A percentile compares a stretch with the other conserved stretches of the same genome.
These are phyloP conservation scores for Colletotrichum sp. DNA, from an alignment of 2,329 filamentous ascomycete genomes.

Conservation along the genomic window DNA sequence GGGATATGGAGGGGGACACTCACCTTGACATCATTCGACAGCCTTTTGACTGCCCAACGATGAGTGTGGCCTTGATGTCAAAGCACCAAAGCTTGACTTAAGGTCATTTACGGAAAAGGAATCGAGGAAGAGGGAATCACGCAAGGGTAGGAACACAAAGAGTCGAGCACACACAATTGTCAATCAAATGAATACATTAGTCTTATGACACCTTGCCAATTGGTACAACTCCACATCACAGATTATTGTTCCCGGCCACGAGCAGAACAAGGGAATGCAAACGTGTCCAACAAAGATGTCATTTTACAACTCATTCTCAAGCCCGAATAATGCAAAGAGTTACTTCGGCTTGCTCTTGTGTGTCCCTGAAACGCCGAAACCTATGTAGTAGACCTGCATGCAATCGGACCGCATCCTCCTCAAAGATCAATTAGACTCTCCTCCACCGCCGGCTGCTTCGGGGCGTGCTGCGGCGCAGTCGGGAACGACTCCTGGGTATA, in stretches of 20 bases:
- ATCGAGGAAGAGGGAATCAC: neutral
- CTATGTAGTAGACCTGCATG: slow-evolving; percentile 1
- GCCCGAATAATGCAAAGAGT: slow-evolving; percentile 2
- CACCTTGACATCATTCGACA: neutral
- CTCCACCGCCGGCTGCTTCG: slow-evolving; percentile 64
- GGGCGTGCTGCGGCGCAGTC: slow-evolving; percentile 66
- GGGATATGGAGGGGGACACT: neutral
- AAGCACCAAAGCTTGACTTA: neutral
- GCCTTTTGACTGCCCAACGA: neutral
- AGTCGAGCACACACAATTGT: neutral
- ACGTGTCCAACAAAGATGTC: neutral
- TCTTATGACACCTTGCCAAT: neutral
- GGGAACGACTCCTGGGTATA: slow-evolving; percentile 69
- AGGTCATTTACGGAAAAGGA: neutral
- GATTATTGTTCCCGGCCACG: neutral
- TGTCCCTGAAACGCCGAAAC: slow-evolving; percentile 14
- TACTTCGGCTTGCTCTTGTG: neutral
- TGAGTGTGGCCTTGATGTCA: neutral
- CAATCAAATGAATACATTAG: neutral
- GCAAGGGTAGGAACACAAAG: neutral
- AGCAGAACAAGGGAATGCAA: neutral
- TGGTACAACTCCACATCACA: neutral
- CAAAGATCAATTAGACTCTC: slow-evolving; percentile 82
- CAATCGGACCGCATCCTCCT: neutral
- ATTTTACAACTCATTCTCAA: slow-evolving; percentile 12